Evolutionary conservation across 495 filamentous ascomycete genomes (phyloP).

Genomic region (Penicillium parvum): DNA sequence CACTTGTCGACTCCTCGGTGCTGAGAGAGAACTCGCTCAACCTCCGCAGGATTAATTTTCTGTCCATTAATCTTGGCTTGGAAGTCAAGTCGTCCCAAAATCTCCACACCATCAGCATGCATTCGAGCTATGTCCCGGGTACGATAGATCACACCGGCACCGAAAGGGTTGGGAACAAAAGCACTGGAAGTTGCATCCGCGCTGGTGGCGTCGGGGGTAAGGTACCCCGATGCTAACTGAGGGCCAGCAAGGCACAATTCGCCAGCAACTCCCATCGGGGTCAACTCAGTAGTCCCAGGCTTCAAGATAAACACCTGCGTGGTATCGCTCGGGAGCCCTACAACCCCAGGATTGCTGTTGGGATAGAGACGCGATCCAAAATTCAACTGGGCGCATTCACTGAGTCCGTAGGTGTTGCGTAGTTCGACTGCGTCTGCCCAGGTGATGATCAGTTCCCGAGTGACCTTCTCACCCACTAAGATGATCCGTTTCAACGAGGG

Average conservation of each 20-base stretch:
- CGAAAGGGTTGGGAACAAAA: slow-evolving; percentile 25
- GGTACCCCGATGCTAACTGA: slow-evolving; percentile 13
- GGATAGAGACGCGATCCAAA: too few relatives aligned
- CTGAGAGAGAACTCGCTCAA: slow-evolving; percentile 30
- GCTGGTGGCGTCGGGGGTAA: too few relatives aligned
- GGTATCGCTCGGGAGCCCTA: slow-evolving; percentile 8
- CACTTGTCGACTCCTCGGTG: slow-evolving; percentile 1
- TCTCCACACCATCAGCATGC: slow-evolving; percentile 32
- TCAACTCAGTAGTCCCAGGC: slow-evolving; percentile 1
- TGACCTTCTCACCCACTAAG: slow-evolving; percentile 2
- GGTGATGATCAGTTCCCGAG: neutral
- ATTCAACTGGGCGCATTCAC: too few relatives aligned
- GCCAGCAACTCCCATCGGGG: neutral
- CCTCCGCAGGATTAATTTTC: too few relatives aligned
- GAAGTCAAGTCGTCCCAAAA: slow-evolving; percentile 37
- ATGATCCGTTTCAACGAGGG: slow-evolving; percentile 3
- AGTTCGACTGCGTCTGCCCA: slow-evolving; percentile 17
- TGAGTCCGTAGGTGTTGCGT: slow-evolving; percentile 13
- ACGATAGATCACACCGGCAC: slow-evolving; percentile 22
- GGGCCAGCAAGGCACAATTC: slow-evolving; percentile 3
- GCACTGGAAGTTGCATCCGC: slow-evolving; percentile 16
- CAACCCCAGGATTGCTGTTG: slow-evolving; percentile 23
- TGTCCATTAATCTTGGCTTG: slow-evolving; percentile 47
- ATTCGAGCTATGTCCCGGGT: slow-evolving; percentile 30
- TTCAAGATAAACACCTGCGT: neutral